Conservation (phyloP, 163 green algal genomes). For the Chloroidium sp. region DNA sequence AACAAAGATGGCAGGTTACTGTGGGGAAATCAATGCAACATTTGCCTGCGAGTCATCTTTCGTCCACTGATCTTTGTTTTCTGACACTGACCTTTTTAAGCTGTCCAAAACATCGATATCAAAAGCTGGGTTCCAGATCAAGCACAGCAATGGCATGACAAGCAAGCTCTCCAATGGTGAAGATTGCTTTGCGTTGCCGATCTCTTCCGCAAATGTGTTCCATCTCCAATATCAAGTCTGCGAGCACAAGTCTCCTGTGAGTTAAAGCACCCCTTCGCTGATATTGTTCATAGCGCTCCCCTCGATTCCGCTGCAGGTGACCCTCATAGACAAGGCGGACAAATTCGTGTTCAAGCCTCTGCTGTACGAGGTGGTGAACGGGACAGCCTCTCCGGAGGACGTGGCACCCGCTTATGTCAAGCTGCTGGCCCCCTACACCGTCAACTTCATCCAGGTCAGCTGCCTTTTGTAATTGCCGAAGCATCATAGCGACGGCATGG, state of each 20-base stretch:
- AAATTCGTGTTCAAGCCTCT: constrained; percentile 97
- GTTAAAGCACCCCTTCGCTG: neutral
- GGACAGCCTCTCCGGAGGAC: constrained; percentile 58
- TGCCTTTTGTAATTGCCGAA: neutral
- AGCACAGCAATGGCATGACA: neutral
- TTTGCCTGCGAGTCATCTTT: constrained; percentile 48
- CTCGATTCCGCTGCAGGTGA: constrained; percentile 48
- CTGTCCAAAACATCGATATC: neutral
- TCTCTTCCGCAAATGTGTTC: neutral
- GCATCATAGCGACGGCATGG: neutral
- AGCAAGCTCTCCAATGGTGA: too few species aligned
- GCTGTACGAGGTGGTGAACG: constrained; percentile 94
- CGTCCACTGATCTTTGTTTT: neutral
- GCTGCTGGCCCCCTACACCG: constrained; percentile 73
- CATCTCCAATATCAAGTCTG: neutral
- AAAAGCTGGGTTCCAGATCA: neutral
- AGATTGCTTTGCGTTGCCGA: too few species aligned
- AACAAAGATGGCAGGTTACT: too few species aligned
- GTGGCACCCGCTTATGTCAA: constrained; percentile 78
- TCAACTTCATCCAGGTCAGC: constrained; percentile 66
- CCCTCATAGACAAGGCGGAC: constrained; percentile 87
- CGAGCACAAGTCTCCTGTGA: neutral
- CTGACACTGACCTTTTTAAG: neutral
- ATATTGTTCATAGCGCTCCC: neutral
- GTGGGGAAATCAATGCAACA: constrained; percentile 36